Conservation (phyloP, 257 asterid species). For the Fraxinus cuspidata region DNA sequence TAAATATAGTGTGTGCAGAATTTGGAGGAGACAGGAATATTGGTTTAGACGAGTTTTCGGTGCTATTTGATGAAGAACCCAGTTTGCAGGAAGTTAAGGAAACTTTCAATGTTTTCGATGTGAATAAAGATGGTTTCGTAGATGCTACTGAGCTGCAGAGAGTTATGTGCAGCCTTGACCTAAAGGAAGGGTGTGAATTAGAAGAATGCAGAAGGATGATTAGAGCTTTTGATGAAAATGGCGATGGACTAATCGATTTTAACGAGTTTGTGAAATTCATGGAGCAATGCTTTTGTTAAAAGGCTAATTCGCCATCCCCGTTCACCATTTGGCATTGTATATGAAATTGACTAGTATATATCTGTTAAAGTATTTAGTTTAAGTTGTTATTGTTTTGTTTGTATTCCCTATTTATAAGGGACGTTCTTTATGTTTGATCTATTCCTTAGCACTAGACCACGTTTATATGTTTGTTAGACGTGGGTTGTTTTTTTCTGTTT, state of each 20-base stretch:
- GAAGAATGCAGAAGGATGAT: conserved; percentile 46
- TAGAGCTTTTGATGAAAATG: conserved; percentile 35
- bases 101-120: conserved; percentile 50
- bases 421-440: too few species aligned
- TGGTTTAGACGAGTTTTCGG: not conserved
- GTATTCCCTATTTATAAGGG: too few species aligned
- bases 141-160: conserved; percentile 48
- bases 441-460: too few species aligned
- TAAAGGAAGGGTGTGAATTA: conserved; percentile 35
- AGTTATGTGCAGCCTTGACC: conserved; percentile 36
- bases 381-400: too few species aligned
- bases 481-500: too few species aligned
- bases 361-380: too few species aligned
- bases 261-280: conserved; percentile 39
- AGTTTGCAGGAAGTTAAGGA: conserved; percentile 43
- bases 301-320: not conserved
- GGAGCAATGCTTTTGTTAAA: conserved; percentile 30
- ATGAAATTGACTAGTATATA: too few species aligned
- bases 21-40: not conserved
- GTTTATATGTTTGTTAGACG: too few species aligned
- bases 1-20: not conserved
- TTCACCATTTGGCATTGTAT: not conserved
- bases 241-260: conserved; percentile 41
- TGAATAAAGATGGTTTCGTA: conserved; percentile 45
- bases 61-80: conserved; percentile 31